Evolutionary conservation across 1,284 basidiomycete species (phyloP), one percentile per base, ranked within the genome.

Genomic region (Albatrellus sp.): DNA sequence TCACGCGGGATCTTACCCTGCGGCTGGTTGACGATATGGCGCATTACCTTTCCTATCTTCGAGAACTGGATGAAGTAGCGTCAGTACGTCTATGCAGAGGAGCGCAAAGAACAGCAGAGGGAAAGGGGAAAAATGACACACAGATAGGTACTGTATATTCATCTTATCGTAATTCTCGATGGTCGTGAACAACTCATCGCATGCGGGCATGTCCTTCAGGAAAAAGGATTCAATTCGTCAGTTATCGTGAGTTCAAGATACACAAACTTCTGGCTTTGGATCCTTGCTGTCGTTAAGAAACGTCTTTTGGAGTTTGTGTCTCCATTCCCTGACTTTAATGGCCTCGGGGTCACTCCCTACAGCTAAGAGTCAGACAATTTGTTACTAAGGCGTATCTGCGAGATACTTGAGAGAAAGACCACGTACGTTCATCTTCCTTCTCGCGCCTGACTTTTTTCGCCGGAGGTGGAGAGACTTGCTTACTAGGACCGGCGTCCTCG

Each of bases 31-130:
- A 86, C 74, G 55, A 97, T 93, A 64, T 91, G 89, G 58, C 91
- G 88, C 88, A 97, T 93, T 43, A 98, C 93, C 66, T 98, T 98
- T 65, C 88, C 90, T 57, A 98, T 96, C 72, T 97, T 97, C 50
- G 93, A 93, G 68, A 81, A 85, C 78, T 90, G 60, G 41, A 13
- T 11, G 35, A 2, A 13, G 28, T 13, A 3, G 45, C 16, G 43
- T 38, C 31, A 35, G 32, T 12, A 36, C n/a, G 28, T 35, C 24
- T 5, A 42, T 13, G 20, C 13, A 28, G 29, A 46, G 14, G 37
- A 48, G 29, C 34, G 69, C 76, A 57, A 17, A 35, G 30, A 36
- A 19, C 12, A 20, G 8, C 10, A 30, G 36, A 31, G 12, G 31
- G 13, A 13, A 17, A 11, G 14, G n/a, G 30, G 19, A 16, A 2